These are phyloP conservation scores for Sisymbrium irio DNA, from an alignment of 345 rosid species.

Conservation along the genomic window DNA sequence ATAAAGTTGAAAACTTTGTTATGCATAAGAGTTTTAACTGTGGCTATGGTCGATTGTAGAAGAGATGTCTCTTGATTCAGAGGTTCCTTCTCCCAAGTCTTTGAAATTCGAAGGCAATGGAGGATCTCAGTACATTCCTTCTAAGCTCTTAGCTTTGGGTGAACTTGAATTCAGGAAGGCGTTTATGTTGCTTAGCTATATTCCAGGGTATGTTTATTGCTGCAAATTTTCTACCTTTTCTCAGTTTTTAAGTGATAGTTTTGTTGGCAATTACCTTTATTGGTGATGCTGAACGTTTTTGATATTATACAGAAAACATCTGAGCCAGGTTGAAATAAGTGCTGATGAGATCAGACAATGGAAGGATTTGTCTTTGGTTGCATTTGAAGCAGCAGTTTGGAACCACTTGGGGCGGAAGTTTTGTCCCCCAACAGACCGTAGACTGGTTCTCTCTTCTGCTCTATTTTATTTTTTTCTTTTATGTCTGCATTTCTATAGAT, in stretches of 20 bases:
- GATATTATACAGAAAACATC: no score
- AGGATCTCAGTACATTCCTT: slow-evolving; percentile 6
- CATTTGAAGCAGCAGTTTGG: slow-evolving; percentile 57
- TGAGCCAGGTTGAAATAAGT: not conserved
- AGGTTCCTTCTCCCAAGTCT: slow-evolving; percentile 13
- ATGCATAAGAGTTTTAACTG: not conserved
- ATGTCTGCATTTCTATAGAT: not conserved
- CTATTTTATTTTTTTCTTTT: not conserved
- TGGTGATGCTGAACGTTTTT: no score
- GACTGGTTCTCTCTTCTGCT: not conserved
- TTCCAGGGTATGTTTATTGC: slow-evolving; percentile 46
- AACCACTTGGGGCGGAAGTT: not conserved
- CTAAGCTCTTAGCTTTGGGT: slow-evolving; percentile 47
- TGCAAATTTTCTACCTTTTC: not conserved
- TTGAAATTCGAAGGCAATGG: not conserved
- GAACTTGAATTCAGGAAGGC: slow-evolving; percentile 61
- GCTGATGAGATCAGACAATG: slow-evolving; percentile 41
- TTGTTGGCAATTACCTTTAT: no score
- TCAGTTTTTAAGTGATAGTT: no score
- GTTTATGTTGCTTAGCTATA: slow-evolving; percentile 56
- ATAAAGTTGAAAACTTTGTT: no score
- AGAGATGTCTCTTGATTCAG: slow-evolving; percentile 5
- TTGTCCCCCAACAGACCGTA: slow-evolving; percentile 3
- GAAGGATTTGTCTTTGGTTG: slow-evolving; percentile 43
- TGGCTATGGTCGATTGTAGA: not conserved